Conservation (phyloP, 2,329 filamentous ascomycete genomes). For the Colletotrichum brevisporum region DNA sequence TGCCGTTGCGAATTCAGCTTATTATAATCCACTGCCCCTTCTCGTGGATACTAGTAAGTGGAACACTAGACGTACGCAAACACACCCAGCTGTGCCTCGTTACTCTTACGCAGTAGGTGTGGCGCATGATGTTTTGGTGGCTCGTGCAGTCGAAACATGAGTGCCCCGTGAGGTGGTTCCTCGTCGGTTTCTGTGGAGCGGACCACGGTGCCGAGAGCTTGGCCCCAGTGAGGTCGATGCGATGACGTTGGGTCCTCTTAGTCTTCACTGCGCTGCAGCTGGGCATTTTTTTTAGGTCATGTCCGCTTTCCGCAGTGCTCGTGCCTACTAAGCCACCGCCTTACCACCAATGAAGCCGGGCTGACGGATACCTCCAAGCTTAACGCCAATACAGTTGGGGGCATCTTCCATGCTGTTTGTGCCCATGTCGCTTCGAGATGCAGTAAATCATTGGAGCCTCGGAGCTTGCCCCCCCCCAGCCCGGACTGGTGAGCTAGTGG, state of each 20-base stretch:
- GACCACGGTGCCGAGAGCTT: slow-evolving; percentile 29
- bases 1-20: not conserved
- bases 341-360: not conserved
- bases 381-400: not conserved
- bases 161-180: not conserved
- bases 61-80: not conserved
- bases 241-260: slow-evolving; percentile 32
- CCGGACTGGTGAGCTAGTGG: too few species aligned
- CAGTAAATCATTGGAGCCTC: too few species aligned
- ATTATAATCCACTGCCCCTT: not conserved
- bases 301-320: slow-evolving; percentile 12
- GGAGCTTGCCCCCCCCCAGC: too few species aligned
- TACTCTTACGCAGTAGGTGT: slow-evolving; percentile 38
- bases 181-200: slow-evolving; percentile 19
- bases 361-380: not conserved
- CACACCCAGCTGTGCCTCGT: slow-evolving; percentile 13
- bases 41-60: not conserved
- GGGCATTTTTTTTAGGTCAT: not conserved
- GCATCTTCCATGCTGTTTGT: not conserved
- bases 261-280: not conserved
- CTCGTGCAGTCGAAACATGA: slow-evolving; percentile 13
- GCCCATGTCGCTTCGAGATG: too few species aligned
- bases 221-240: not conserved
- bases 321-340: slow-evolving; percentile 37
- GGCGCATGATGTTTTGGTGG: slow-evolving; percentile 33